Evolutionary conservation across 2,329 filamentous ascomycete species (phyloP), one percentile per base, ranked within the genome.

Genomic region (Nigrospora osmanthi): DNA sequence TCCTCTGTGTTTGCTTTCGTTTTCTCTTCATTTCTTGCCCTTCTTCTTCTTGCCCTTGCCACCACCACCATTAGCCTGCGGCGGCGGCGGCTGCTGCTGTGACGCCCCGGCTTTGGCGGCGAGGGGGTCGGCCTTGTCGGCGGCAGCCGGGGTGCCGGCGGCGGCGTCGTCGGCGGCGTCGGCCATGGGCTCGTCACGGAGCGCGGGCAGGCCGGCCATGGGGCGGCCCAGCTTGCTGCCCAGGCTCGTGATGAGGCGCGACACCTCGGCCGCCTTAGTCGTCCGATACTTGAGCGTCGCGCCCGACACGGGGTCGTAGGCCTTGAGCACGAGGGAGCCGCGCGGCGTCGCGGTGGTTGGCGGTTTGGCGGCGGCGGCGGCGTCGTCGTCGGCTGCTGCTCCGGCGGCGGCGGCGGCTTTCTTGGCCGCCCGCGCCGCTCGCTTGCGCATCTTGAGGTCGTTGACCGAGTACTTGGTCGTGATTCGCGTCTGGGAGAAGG

Each of bases 241-340:
- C 50, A 98, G 65, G 37, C 83, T 80, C 42, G 81, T 79, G 46
- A 98, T 79, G 56, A 98, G 68, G 28, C 93, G 75, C 19, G 85
- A 84, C 11, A 98, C 89, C 68, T 97, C 91, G 16, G 88, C 87
- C 16, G 86, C 88, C 67, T 95, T 95, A 61, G 84, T 85, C 33
- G 93, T 98, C 61, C 80, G 78, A 73, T 96, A 97, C 69, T 96
- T 95, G 51, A 98, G 76, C 49, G 84, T 84, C 47, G 84, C 83
- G 58, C 93, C 93, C 44, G 83, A 85, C 36, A 71, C 71, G 1
- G 93, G 86, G 63, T 96, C 88, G 69, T 83, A 97, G 5, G 93
- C 93, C 71, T 95, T 97, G 49, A 98, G 70, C 4, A 82, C 84
- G 42, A 98, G 82, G 45, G 75, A 79, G 52, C 85, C 89, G 52